Base-by-base conservation (phyloP, 108 stramenopile genomes). In the Skeletonema tropicum region DNA sequence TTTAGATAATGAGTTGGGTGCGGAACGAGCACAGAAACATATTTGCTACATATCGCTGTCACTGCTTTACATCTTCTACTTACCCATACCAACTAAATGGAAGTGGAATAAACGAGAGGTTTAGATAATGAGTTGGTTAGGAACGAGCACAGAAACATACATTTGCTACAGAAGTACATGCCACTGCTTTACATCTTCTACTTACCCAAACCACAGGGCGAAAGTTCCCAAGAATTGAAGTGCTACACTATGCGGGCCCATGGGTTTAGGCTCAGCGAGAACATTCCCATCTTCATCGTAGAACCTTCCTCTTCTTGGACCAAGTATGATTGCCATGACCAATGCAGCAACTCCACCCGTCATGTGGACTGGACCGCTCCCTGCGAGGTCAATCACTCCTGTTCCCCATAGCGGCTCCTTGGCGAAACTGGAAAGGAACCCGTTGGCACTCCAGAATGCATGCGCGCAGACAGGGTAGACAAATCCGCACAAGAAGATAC, bases 321-420 rank as follows among this genome's bases (percentile, higher is more conserved):
- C 92, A 26, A 91, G 63, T 52, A 91, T 66, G 26, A 66, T 58
- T n/a, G 73, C 86, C 41, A 71, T 82, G 32, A 80, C 64, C 46
- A 96, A 80, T 13, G 86, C 86, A 25, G 84, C 83, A 23, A 82
- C 83, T 23, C 82, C 82, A 39, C 85, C 85, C 5, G 76, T 77
- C 87, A 90, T 88, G 84, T 95, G 91, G 17, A 93, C 90, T 4
- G 88, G 86, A 6, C 92, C 89, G n/a, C 86, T 87, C 31, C 95
- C 95, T 42, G 93, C 92, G 48, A 93, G 79, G 68, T 96, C 93
- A 61, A 89, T 85, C 36, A 83, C 80, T 32, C 93, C 97, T 26
- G 79, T 69, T 38, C 73, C 86, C 71, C 76, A 86, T 2, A 86
- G 71, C 25, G 90, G 90, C 7, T 93, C 87, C 25, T 42, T 57